phyloP scores from a whole-genome alignment of 805 yeast species.

The Metschnikowia aberdeeniae region DNA sequence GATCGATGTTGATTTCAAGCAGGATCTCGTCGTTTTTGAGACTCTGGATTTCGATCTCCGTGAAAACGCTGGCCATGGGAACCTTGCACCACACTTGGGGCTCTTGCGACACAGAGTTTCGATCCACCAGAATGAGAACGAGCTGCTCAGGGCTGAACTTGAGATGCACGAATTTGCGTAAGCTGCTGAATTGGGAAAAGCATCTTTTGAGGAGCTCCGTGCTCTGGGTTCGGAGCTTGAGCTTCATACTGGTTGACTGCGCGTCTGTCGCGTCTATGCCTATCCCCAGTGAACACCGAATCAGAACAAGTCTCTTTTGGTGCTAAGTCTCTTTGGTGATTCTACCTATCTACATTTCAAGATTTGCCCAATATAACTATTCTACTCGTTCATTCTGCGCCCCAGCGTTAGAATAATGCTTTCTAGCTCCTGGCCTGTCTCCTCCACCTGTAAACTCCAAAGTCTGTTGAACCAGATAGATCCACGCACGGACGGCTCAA shows the following conservation, averaged over 20 bases:
- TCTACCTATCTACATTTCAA: no score
- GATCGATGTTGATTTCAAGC: conserved; percentile 61
- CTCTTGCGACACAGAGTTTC: conserved; percentile 42
- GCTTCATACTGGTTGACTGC: conserved; percentile 19
- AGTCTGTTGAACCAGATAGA: no score
- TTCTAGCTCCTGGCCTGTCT: no score
- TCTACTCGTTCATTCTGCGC: no score
- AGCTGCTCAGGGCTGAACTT: conserved; percentile 50
- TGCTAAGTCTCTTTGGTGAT: no score
- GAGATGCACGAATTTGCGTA: conserved; percentile 54
- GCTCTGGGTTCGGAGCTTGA: conserved; percentile 23
- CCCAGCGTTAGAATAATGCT: no score
- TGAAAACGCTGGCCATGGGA: conserved; percentile 42
- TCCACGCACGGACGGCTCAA: not conserved
- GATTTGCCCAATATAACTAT: no score
- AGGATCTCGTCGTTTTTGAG: conserved; percentile 50
- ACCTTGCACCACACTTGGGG: conserved; percentile 70
- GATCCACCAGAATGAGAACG: conserved; percentile 44
- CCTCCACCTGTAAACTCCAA: no score
- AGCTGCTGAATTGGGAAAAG: conserved; percentile 44
- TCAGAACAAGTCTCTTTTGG: no score
- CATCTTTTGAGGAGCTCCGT: conserved; percentile 35
- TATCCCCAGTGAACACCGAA: no score
- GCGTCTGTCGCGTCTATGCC: conserved; percentile 1
- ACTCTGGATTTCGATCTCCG: conserved; percentile 48